A percentile compares a stretch with the other conserved stretches of the same genome.
Conservation (phyloP, 2,329 filamentous ascomycete genomes). For the Diaporthe nobilis region DNA sequence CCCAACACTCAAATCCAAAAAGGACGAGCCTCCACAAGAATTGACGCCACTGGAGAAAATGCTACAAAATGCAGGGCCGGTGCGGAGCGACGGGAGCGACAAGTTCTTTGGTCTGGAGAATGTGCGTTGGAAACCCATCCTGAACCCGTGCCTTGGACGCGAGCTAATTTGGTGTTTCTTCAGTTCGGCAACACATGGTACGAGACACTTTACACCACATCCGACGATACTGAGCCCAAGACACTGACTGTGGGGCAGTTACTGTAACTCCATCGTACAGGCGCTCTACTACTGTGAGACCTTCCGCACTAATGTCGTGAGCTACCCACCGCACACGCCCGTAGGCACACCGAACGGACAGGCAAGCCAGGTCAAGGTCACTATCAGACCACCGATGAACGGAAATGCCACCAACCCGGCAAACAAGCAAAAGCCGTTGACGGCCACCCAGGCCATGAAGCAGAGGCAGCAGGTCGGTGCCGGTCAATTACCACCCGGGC, state of each 20-base stretch:
- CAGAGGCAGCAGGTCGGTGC: slow-evolving; percentile 68
- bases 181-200: slow-evolving; percentile 99
- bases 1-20: slow-evolving; percentile 60
- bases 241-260: slow-evolving; percentile 68
- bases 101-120: slow-evolving; percentile 99
- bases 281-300: slow-evolving; percentile 95
- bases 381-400: slow-evolving; percentile 71
- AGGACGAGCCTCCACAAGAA: slow-evolving; percentile 71
- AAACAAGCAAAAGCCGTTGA: slow-evolving; percentile 67
- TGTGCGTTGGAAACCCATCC: slow-evolving; percentile 68
- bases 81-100: slow-evolving; percentile 91
- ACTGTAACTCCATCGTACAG: slow-evolving; percentile 98
- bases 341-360: slow-evolving; percentile 77
- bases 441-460: slow-evolving; percentile 69
- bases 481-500: slow-evolving; percentile 68
- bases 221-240: slow-evolving; percentile 21
- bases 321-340: slow-evolving; percentile 83
- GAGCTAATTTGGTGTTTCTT: slow-evolving; percentile 37
- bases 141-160: not conserved
- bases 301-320: slow-evolving; percentile 94
- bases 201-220: slow-evolving; percentile 46
- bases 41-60: slow-evolving; percentile 78
- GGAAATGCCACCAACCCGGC: slow-evolving; percentile 55
- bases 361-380: slow-evolving; percentile 69
- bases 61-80: slow-evolving; percentile 83